Percentiles rank a stretch among this genome's conserved stretches.
Evolutionary conservation across 768 basidiomycete genomes (phyloP).

Genomic region (Boletus reticulatus): DNA sequence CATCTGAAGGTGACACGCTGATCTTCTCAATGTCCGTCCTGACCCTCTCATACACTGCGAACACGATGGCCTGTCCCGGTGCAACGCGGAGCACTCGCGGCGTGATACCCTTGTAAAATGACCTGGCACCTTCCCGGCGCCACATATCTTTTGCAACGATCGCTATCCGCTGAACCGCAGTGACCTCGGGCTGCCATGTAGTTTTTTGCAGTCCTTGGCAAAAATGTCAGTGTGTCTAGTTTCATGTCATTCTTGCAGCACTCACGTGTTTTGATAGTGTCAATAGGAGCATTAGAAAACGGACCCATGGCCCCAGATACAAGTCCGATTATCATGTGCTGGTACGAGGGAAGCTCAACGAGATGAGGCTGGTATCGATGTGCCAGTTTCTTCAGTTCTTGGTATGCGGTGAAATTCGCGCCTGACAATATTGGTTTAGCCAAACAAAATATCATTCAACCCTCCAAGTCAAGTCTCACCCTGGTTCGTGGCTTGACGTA

Average conservation of each 20-base stretch:
- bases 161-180: slow-evolving; percentile 75
- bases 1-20: slow-evolving; percentile 50
- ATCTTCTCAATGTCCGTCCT: slow-evolving; percentile 71
- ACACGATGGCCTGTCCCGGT: slow-evolving; percentile 95
- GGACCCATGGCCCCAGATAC: slow-evolving; percentile 98
- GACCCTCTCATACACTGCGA: slow-evolving; percentile 94
- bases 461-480: slow-evolving; percentile 44
- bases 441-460: background rate
- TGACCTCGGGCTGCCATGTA: slow-evolving; percentile 66
- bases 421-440: slow-evolving; percentile 40
- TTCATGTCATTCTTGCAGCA: background rate
- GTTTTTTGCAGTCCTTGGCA: slow-evolving; percentile 79
- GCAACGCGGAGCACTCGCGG: slow-evolving; percentile 95
- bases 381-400: slow-evolving; percentile 88
- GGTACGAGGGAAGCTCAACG: slow-evolving; percentile 84
- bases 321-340: slow-evolving; percentile 93
- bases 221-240: background rate
- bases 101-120: slow-evolving; percentile 99
- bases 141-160: slow-evolving; percentile 92
- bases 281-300: slow-evolving; percentile 95
- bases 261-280: slow-evolving; percentile 93
- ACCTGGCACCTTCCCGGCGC: slow-evolving; percentile 78
- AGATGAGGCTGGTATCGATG: slow-evolving; percentile 76
- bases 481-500: slow-evolving; percentile 97
- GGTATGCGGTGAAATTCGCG: slow-evolving; percentile 98